phyloP scores from a whole-genome alignment of 2,329 filamentous ascomycete species.

The Phyllosticta ampelicida region DNA sequence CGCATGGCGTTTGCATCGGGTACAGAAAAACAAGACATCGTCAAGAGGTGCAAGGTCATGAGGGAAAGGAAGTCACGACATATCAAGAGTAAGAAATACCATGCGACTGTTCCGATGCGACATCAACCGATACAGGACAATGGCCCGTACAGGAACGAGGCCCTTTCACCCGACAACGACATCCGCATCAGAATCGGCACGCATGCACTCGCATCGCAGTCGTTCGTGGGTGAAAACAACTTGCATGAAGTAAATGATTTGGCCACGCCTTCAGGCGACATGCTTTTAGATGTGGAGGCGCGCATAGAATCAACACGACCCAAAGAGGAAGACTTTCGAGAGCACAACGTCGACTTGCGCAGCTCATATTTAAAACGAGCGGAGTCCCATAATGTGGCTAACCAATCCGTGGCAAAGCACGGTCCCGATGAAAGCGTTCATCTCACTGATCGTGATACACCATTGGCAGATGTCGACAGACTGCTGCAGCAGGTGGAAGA shows the following conservation, averaged over 20 bases:
- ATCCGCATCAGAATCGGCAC: conserved; percentile 27
- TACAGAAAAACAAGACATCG: conserved; percentile 21
- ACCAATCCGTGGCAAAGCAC: not conserved
- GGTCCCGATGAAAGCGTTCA: not conserved
- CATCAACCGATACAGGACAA: not conserved
- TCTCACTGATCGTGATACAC: not conserved
- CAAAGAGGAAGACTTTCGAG: not conserved
- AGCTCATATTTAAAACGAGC: not conserved
- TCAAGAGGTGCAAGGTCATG: conserved; percentile 23
- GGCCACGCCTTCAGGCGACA: conserved; percentile 21
- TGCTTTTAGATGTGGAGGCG: conserved; percentile 23
- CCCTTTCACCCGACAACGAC: conserved; percentile 14
- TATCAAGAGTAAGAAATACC: not conserved
- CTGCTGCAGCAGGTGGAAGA: conserved; percentile 5
- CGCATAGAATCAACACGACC: not conserved
- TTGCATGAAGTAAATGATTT: not conserved
- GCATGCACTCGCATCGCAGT: conserved; percentile 22
- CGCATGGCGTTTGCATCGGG: conserved; percentile 19
- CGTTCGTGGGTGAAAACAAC: conserved; percentile 8
- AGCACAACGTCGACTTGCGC: not conserved
- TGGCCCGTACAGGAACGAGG: conserved; percentile 13
- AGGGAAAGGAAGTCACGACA: not conserved
- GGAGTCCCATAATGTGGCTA: not conserved
- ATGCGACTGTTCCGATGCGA: not conserved
- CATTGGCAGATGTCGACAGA: conserved; percentile 1